phyloP scores from a whole-genome alignment of 306 rosid species.

The Biancaea sappan region DNA sequence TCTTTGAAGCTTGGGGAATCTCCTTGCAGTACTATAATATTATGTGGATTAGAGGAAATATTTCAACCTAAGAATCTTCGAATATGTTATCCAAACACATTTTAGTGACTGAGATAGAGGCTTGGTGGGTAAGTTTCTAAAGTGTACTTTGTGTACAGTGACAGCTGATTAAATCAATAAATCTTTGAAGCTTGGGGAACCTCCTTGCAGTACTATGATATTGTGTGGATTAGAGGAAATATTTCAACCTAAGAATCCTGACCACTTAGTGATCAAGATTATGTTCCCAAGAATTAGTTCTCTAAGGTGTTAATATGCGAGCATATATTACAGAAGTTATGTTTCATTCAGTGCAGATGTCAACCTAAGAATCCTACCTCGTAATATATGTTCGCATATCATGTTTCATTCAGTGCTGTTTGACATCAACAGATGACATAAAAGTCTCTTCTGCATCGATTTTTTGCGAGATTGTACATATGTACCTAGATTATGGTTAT shows the following conservation, averaged over 20 bases:
- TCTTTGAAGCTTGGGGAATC: background rate
- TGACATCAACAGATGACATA: background rate
- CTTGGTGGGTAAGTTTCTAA: background rate
- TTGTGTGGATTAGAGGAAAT: background rate
- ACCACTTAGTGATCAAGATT: background rate
- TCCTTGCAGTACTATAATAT: background rate
- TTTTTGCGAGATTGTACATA: background rate
- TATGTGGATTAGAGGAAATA: background rate
- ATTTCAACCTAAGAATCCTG: background rate
- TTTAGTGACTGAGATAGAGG: background rate
- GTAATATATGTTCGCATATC: background rate
- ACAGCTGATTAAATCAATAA: background rate
- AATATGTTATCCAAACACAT: background rate
- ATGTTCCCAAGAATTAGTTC: slow-evolving; percentile 12
- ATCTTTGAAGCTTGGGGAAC: background rate
- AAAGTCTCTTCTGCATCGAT: slow-evolving; percentile 15
- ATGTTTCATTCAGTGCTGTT: slow-evolving; percentile 10
- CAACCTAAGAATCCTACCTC: slow-evolving; percentile 21
- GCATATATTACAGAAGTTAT: too few species aligned
- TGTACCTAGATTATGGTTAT: background rate
- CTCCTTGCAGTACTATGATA: background rate
- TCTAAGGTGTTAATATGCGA: slow-evolving; percentile 1
- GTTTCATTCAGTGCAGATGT: too few species aligned
- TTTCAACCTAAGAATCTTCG: background rate
- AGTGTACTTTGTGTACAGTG: background rate